Evolutionary conservation across 208 protist genomes (phyloP), one percentile per base, ranked within the genome.

Genomic region (Tritrichomonas foetus): DNA sequence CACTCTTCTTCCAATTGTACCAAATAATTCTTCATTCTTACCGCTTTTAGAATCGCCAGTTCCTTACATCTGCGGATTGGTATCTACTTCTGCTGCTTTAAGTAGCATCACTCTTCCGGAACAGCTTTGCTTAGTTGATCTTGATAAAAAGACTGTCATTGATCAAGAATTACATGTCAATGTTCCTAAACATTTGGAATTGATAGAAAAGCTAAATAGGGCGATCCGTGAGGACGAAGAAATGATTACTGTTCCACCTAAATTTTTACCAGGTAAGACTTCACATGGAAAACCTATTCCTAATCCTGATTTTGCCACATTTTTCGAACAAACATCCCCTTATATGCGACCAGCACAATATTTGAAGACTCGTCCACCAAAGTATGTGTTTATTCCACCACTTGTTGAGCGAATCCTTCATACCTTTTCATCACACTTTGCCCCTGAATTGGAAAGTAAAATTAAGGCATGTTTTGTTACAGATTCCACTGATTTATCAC

Each of bases 381-480:
- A 89, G 57, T 89, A 89, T 36, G 47, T 89, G 20, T 89, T 89
- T 36, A 47, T 33, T 50, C 41, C 44, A 1, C 16, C 13, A 16
- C 33, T 49, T 55, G 47, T 57, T 49, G 78, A 89, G 39, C n/a
- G 57, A 39, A 39, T 89, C 3, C 33, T 89, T 27, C 30, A 33
- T 14, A 5, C n/a, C 0, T 89, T 89, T 57, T 44, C 41, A 20
- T 11, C 0, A 47, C 47, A 61, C 47, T 20, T 89, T 22, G 47
- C 47, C 0, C 78, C 78, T 53, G 78, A 61, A 33, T 11, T 89
- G 1, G 44, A 53, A 9, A 33, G 41, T 39, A 2, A 47, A n/a
- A 57, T 89, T 27, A 50, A 47, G 47, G 14, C 47, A 61, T 89
- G 78, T 49, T 89, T 89, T 16, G 78, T 89, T 55, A 89, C 78